These are phyloP conservation scores for Fusarium nanum DNA, from an alignment of 2,329 filamentous ascomycete genomes.

Conservation along the genomic window DNA sequence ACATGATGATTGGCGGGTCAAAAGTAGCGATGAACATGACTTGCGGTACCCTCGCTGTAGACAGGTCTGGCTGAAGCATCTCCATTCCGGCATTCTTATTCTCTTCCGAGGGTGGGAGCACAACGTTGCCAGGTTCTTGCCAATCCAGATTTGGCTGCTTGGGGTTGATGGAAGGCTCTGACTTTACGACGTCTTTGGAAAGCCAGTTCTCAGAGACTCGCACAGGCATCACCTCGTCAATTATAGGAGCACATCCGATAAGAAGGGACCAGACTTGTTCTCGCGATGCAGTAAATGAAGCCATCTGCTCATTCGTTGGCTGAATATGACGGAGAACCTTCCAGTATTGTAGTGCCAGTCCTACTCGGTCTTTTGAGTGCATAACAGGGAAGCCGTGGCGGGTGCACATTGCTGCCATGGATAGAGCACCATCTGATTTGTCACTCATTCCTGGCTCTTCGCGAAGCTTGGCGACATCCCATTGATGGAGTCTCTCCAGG, in stretches of 20 bases:
- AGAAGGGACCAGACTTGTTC: slow-evolving; percentile 73
- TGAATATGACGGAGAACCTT: slow-evolving; percentile 67
- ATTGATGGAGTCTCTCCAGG: slow-evolving; percentile 74
- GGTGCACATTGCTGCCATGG: slow-evolving; percentile 72
- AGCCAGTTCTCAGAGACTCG: slow-evolving; percentile 82
- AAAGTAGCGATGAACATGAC: slow-evolving; percentile 81
- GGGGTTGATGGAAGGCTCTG: slow-evolving; percentile 56
- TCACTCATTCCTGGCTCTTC: slow-evolving; percentile 59
- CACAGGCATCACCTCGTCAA: slow-evolving; percentile 64
- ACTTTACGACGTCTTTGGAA: slow-evolving; percentile 72
- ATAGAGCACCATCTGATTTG: slow-evolving; percentile 62
- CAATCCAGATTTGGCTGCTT: slow-evolving; percentile 70
- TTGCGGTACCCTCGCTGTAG: slow-evolving; percentile 70
- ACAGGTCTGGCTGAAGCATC: slow-evolving; percentile 59
- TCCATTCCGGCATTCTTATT: slow-evolving; percentile 64
- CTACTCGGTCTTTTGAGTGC: slow-evolving; percentile 74
- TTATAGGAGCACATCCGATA: slow-evolving; percentile 70
- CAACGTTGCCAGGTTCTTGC: slow-evolving; percentile 76
- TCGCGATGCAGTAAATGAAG: slow-evolving; percentile 53
- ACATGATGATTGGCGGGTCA: slow-evolving; percentile 78
- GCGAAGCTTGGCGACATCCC: slow-evolving; percentile 72
- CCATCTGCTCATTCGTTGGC: slow-evolving; percentile 51
- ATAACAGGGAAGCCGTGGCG: slow-evolving; percentile 77
- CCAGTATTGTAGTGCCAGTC: slow-evolving; percentile 83
- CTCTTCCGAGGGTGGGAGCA: slow-evolving; percentile 62